Conservation (phyloP, 192 early-diverging fungal genomes). For the Polychytrium aggregatum region DNA sequence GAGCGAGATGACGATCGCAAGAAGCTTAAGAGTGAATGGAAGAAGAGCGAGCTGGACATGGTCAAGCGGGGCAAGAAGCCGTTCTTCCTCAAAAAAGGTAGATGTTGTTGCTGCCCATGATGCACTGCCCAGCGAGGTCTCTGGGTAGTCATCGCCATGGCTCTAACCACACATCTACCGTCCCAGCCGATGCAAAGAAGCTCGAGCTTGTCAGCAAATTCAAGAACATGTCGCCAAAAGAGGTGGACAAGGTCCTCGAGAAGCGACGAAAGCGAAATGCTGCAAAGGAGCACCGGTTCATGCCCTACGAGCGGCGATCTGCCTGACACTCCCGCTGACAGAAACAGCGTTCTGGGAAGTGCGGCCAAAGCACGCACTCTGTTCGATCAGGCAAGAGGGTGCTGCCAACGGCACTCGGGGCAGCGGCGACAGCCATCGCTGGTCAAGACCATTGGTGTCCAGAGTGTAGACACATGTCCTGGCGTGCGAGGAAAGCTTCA, state of each 20-base stretch:
- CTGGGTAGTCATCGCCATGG: too few species aligned
- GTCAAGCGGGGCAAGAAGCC: conserved; percentile 86
- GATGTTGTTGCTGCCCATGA: conserved; percentile 7
- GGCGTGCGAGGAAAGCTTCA: too few species aligned
- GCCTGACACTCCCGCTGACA: too few species aligned
- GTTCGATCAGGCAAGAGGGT: too few species aligned
- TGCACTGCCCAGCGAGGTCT: too few species aligned
- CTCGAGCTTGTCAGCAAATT: conserved; percentile 80
- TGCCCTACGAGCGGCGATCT: conserved; percentile 23
- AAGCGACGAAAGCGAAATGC: conserved; percentile 92
- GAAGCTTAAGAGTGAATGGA: conserved; percentile 59
- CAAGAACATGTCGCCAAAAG: conserved; percentile 50
- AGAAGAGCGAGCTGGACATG: conserved; percentile 68
- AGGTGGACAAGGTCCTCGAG: conserved; percentile 77
- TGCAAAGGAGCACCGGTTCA: conserved; percentile 51
- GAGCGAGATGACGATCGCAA: conserved; percentile 37
- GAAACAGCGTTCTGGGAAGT: too few species aligned
- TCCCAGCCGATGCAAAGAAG: conserved; percentile 64
- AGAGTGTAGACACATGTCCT: too few species aligned
- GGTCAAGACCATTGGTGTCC: too few species aligned
- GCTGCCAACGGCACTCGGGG: too few species aligned
- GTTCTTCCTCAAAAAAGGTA: conserved; percentile 85
- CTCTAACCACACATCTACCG: too few species aligned
- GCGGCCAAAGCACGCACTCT: too few species aligned
- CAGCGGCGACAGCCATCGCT: too few species aligned